Percentiles rank a stretch among this genome's conserved stretches.
These are phyloP conservation scores for Elaphomyces granulatus DNA, from an alignment of 495 filamentous ascomycete species.

Conservation along the genomic window DNA sequence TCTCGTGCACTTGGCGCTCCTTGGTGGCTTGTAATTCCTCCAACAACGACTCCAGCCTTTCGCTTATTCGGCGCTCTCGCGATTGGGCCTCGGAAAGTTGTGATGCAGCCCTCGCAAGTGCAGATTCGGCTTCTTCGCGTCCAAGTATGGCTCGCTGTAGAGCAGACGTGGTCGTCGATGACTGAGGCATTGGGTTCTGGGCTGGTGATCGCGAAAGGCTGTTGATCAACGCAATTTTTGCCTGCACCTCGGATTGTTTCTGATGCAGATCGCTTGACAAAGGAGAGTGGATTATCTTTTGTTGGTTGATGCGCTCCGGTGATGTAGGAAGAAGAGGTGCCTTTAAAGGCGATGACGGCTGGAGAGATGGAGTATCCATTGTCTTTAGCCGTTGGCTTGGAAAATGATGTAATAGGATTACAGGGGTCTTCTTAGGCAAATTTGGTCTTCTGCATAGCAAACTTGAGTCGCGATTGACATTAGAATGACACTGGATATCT, in stretches of 20 bases:
- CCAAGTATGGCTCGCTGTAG: constrained; percentile 69
- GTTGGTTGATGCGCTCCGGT: constrained; percentile 68
- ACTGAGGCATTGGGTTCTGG: constrained; percentile 30
- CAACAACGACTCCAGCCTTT: constrained; percentile 63
- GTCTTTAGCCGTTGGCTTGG: no score
- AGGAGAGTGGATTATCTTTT: constrained; percentile 40
- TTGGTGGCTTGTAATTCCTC: constrained; percentile 63
- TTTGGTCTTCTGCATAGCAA: no score
- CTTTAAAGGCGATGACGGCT: constrained; percentile 37
- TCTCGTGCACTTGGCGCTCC: constrained; percentile 59
- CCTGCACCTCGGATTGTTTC: constrained; percentile 58
- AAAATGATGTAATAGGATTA: no score
- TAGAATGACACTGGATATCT: no score
- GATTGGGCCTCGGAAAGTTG: constrained; percentile 56
- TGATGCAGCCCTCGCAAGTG: constrained; percentile 42
- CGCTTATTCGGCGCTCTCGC: constrained; percentile 57
- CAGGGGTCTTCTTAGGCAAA: no score
- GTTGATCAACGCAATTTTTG: constrained; percentile 78
- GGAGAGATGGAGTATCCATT: constrained; percentile 32
- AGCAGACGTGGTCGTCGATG: constrained; percentile 25
- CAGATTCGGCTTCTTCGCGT: constrained; percentile 60
- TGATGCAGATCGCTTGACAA: constrained; percentile 17
- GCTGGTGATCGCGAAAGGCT: constrained; percentile 45
- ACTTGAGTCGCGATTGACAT: no score
- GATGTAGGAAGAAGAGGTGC: constrained; percentile 57